Base-by-base conservation (phyloP, 345 rosid species). In the Lumnitzera racemosa region DNA sequence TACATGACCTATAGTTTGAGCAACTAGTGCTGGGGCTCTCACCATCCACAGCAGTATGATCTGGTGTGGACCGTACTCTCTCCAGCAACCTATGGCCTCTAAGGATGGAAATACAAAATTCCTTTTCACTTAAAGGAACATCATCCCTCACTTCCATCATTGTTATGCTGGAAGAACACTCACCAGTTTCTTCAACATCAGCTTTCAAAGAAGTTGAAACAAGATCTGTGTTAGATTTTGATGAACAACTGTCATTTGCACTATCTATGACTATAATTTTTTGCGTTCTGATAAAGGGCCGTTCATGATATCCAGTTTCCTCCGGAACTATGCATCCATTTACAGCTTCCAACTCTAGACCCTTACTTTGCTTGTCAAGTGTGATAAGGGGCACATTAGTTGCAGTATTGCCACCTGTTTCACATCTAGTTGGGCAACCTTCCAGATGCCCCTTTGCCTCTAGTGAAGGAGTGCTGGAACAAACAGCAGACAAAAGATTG, bases 201-300 rank as follows among this genome's bases (percentile, higher is more conserved):
- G 63, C 64, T 70, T 73, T 81, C 70, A 57, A 49, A 53, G 88
- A 67, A 72, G 75, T 76, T 56, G 72, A 80, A 68, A 66, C 69
- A 74, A 74, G 74, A 62, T 75, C 89, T 59, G 73, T 46, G 60
- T 72, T 81, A 20, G 92, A 84, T 67, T 73, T 84, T 24, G 85
- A 77, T 16, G 94, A 85, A 64, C 83, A 87, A 64, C 84, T 76
- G 66, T 78, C 88, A 78, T 85, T 78, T 67, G 72, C 64, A 74
- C 89, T 74, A 53, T 80, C 82, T 63, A 76, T 71, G 29, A 80
- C 80, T 60, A 74, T 66, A 20, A 60, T 54, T 70, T 71, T 86
- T 46, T 53, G 80, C 68, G 52, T 61, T 62, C 53, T 51, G 49
- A n/a, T 61, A 59, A 65, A 70, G 29, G 62, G 69, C 61, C 62